Base-by-base conservation (phyloP, 306 rosid genomes). In the Dryas alaskensis region DNA sequence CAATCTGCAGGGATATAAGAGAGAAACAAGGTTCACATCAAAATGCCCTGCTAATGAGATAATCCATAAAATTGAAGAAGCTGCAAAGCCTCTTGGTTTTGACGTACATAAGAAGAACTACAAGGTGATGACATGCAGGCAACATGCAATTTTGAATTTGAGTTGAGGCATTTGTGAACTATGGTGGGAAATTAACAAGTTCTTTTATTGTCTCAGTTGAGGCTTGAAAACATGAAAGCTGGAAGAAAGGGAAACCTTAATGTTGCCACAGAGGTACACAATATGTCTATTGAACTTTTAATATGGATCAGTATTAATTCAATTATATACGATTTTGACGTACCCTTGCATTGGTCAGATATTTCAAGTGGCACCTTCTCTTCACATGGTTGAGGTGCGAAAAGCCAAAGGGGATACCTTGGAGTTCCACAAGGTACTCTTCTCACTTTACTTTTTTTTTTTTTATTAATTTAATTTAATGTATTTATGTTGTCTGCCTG, bases 221-320 rank as follows among this genome's bases (percentile, higher is more conserved):
- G 92, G 85, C 95, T 94, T 16, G 97, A 89, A 84, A 94, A 94
- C 73, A 73, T 87, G 76, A 94, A 89, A 82, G 99, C 99, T 43
- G 99, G 99, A 75, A 84, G 99, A 77, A 94, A 92, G 81, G 99
- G 99, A 79, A 94, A 94, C 82, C 99, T 94, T 67, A 94, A 92
- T 78, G 87, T 94, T 87, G 96, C 99, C 46, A 94, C 99, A 22
- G 97, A 94, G 96, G 97, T 93, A 80, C 67, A 44, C 46, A 59
- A 60, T 42, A 58, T 11, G 48, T 49, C 9, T 60, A 25, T 22
- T 70, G 7, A 19, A 31, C 22, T 11, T 43, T 5, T 10, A 11
- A 0, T 17, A n/a, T 73, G n/a, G 10, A 40, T 40, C 52, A 59
- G 25, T 10, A 47, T 46, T 19, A n/a, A 3, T 51, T 60, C 2